Conservation (phyloP, 2,329 filamentous ascomycete genomes). For the Sordariomycetes sp. region DNA sequence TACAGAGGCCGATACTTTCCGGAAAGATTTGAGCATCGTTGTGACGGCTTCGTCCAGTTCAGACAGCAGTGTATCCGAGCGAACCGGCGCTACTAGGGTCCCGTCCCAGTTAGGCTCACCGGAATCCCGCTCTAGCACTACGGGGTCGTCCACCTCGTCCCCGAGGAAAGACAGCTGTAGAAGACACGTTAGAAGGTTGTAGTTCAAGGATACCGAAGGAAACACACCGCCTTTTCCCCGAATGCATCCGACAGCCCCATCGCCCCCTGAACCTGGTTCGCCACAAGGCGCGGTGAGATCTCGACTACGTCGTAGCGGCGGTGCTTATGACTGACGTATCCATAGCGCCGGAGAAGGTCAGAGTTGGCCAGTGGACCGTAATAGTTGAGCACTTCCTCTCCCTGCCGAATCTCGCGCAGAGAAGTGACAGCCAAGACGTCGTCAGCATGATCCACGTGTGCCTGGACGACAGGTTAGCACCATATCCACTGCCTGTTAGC, state of each 20-base stretch:
- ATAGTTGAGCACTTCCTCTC: constrained; percentile 78
- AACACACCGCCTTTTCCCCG: constrained; percentile 28
- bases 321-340: constrained; percentile 75
- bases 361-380: constrained; percentile 77
- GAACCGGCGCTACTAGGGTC: constrained; percentile 24
- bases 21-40: constrained; percentile 34
- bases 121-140: constrained; percentile 52
- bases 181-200: background rate
- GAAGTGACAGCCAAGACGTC: constrained; percentile 58
- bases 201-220: background rate
- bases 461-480: constrained; percentile 17
- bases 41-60: constrained; percentile 43
- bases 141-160: constrained; percentile 63
- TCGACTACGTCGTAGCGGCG: constrained; percentile 75
- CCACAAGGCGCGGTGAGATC: constrained; percentile 51
- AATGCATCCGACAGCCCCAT: constrained; percentile 8
- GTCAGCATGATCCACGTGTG: constrained; percentile 43
- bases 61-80: constrained; percentile 31
- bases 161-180: constrained; percentile 18
- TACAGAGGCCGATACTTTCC: constrained; percentile 28
- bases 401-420: constrained; percentile 54
- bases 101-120: constrained; percentile 41
- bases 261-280: constrained; percentile 25
- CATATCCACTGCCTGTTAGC: background rate
- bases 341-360: constrained; percentile 74